Conservation (phyloP, 805 yeast genomes). For the Debaryomyces hansenii region DNA sequence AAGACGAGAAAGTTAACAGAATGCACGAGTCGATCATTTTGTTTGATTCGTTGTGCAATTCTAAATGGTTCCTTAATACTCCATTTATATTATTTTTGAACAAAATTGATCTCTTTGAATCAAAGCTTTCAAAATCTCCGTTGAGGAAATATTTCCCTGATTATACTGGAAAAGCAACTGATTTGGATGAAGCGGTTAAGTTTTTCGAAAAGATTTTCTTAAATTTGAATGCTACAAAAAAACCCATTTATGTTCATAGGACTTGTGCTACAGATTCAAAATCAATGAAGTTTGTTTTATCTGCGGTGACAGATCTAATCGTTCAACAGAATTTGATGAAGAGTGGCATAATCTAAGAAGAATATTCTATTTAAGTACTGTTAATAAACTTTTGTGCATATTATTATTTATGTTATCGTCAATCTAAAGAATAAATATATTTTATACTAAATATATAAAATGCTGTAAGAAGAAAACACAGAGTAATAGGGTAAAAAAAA, state of each 20-base stretch:
- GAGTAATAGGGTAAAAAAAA: constrained; percentile 3
- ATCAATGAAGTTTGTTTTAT: constrained; percentile 84
- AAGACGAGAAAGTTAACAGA: constrained; percentile 84
- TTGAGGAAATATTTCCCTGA: constrained; percentile 76
- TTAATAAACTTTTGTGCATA: not conserved
- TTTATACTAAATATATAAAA: constrained; percentile 8
- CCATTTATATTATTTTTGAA: constrained; percentile 89
- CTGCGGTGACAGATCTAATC: constrained; percentile 91
- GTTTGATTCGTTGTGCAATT: constrained; percentile 81
- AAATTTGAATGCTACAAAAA: constrained; percentile 60
- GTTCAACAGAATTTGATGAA: constrained; percentile 77
- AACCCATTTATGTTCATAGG: constrained; percentile 85
- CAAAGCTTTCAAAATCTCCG: constrained; percentile 66
- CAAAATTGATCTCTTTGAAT: constrained; percentile 79
- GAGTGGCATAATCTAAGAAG: constrained; percentile 65
- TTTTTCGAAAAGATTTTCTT: constrained; percentile 72
- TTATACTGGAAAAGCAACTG: constrained; percentile 61
- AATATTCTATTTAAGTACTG: not conserved
- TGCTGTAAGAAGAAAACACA: constrained; percentile 5
- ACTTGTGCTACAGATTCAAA: constrained; percentile 95
- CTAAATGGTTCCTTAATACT: constrained; percentile 79
- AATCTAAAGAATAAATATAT: constrained; percentile 6
- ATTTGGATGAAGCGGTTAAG: constrained; percentile 64
- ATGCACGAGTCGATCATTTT: constrained; percentile 87
- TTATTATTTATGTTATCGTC: not conserved